These are phyloP conservation scores for Chytriomyces hyalinus DNA, from an alignment of 192 early-diverging fungal genomes.

Conservation along the genomic window DNA sequence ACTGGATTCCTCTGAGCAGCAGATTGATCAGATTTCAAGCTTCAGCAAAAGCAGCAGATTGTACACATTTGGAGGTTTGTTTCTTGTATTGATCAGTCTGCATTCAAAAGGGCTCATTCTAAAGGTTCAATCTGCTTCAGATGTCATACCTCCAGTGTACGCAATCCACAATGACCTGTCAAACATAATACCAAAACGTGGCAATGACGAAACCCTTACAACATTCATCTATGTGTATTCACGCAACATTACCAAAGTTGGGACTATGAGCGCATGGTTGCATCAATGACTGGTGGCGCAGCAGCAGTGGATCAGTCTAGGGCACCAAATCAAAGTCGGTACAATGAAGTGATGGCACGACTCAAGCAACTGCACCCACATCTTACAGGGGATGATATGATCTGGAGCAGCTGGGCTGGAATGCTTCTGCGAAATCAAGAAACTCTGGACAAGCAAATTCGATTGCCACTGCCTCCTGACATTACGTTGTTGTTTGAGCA, in stretches of 20 bases:
- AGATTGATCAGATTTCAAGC: neutral
- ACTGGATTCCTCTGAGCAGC: neutral
- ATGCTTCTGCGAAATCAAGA: too few relatives aligned
- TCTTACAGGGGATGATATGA: neutral
- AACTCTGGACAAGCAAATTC: too few relatives aligned
- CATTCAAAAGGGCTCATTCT: too few relatives aligned
- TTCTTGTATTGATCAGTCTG: neutral
- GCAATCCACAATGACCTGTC: neutral
- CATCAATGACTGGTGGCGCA: neutral
- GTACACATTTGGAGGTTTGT: neutral
- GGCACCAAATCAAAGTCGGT: constrained; percentile 3
- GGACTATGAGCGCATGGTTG: neutral
- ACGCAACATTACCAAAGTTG: neutral
- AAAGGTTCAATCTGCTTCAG: neutral
- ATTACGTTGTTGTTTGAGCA: constrained; percentile 8
- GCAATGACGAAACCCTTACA: neutral
- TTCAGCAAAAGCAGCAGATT: neutral
- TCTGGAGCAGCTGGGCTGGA: too few relatives aligned
- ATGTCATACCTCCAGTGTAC: neutral
- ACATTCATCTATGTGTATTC: neutral
- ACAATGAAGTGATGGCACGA: neutral
- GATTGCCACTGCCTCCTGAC: neutral
- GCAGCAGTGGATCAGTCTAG: neutral
- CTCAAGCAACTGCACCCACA: neutral
- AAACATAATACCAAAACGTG: neutral